phyloP scores from a whole-genome alignment of 495 filamentous ascomycete genomes.

The Xylaria acuta region DNA sequence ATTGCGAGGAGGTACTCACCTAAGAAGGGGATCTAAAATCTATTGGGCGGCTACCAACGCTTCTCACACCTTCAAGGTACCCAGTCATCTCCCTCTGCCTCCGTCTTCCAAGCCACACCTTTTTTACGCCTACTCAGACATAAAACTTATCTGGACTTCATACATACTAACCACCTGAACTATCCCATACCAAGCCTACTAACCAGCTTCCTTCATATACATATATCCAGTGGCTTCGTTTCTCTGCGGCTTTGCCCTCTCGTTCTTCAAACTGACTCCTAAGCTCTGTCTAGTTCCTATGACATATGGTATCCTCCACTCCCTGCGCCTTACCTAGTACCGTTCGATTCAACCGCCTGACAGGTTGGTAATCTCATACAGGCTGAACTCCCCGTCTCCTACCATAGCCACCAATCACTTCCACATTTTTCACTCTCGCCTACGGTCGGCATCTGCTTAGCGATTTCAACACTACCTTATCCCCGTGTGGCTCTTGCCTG shows the following conservation, averaged over 20 bases:
- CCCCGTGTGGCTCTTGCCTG: background rate
- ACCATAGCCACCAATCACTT: background rate
- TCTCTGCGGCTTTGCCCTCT: background rate
- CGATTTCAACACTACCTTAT: background rate
- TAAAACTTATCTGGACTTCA: background rate
- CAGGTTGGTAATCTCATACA: background rate
- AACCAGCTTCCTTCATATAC: background rate
- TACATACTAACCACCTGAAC: background rate
- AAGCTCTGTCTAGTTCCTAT: background rate
- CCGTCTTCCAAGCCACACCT: background rate
- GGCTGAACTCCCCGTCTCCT: background rate
- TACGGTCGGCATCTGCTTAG: background rate
- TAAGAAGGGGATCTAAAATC: background rate
- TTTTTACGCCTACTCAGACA: background rate
- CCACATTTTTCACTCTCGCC: background rate
- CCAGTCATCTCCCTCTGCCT: background rate
- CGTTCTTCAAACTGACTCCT: background rate
- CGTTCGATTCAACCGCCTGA: background rate
- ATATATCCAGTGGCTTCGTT: background rate
- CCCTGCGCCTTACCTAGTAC: background rate
- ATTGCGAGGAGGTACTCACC: background rate
- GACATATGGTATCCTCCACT: background rate
- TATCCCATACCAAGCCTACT: background rate
- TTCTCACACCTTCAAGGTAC: background rate
- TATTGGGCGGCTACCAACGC: background rate